Evolutionary conservation across 257 asterid species (phyloP).

Genomic region (Fraxinus americana): DNA sequence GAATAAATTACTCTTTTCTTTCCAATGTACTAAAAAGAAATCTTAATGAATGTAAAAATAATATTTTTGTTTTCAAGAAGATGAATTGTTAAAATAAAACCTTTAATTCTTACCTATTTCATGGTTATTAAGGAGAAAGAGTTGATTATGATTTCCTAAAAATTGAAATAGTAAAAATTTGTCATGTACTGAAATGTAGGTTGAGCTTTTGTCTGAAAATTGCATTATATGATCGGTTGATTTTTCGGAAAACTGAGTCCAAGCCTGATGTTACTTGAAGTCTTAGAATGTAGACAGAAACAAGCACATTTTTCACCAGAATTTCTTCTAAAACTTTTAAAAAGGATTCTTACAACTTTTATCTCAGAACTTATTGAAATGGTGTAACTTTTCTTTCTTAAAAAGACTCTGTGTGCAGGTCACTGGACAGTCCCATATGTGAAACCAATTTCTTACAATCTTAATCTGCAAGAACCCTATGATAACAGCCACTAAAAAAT

Average conservation of each 20-base stretch:
- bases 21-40: too few species aligned
- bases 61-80: too few species aligned
- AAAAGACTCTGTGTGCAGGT: neutral
- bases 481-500: neutral
- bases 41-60: too few species aligned
- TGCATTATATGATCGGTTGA: too few species aligned
- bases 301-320: neutral
- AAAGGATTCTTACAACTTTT: neutral
- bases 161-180: too few species aligned
- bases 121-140: too few species aligned
- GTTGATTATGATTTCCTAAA: too few species aligned
- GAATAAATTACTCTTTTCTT: too few species aligned
- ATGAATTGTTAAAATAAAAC: too few species aligned
- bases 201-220: too few species aligned
- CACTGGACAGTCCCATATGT: neutral
- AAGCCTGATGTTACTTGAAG: neutral
- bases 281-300: neutral
- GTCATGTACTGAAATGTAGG: too few species aligned
- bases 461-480: neutral
- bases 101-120: too few species aligned
- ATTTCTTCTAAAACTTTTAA: neutral
- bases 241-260: neutral
- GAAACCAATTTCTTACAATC: neutral
- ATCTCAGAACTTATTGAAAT: neutral
- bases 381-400: neutral